Evolutionary conservation across 2,329 filamentous ascomycete species (phyloP).

Genomic region (Massarina eburnea): DNA sequence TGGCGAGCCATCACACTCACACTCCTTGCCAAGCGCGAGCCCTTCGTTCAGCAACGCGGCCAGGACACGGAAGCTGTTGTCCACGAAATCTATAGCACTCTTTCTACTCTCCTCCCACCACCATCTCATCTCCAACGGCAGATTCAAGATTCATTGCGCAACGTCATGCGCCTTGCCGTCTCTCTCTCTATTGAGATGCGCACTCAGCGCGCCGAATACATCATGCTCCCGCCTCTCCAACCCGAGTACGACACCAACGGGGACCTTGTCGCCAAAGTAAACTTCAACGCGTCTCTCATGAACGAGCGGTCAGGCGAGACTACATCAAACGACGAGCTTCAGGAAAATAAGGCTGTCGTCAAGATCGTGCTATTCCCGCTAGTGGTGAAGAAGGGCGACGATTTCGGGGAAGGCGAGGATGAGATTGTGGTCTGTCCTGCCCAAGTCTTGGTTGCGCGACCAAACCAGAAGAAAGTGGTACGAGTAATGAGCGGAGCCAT

Average conservation of each 20-base stretch:
- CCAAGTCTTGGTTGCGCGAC: slow-evolving; percentile 77
- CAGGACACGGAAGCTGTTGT: slow-evolving; percentile 96
- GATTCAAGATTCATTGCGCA: slow-evolving; percentile 80
- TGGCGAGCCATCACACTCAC: slow-evolving; percentile 97
- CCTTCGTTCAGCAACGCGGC: slow-evolving; percentile 80
- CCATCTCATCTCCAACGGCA: slow-evolving; percentile 78
- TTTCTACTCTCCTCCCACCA: slow-evolving; percentile 83
- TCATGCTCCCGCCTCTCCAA: slow-evolving; percentile 94
- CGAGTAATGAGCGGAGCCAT: slow-evolving; percentile 54
- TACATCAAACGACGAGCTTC: slow-evolving; percentile 75
- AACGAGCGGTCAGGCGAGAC: slow-evolving; percentile 80
- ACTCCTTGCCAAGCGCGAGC: slow-evolving; percentile 74
- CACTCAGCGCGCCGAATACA: slow-evolving; percentile 93
- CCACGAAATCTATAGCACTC: slow-evolving; percentile 81
- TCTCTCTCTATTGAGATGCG: slow-evolving; percentile 95
- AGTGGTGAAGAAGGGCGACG: slow-evolving; percentile 93
- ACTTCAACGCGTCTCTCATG: slow-evolving; percentile 93
- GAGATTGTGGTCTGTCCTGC: slow-evolving; percentile 95
- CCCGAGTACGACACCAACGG: slow-evolving; percentile 94
- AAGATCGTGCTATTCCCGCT: slow-evolving; percentile 93
- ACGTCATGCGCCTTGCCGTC: slow-evolving; percentile 85
- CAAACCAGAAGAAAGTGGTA: slow-evolving; percentile 52
- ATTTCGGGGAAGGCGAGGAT: slow-evolving; percentile 82
- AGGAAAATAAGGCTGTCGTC: slow-evolving; percentile 74
- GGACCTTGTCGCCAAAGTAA: slow-evolving; percentile 82